These are phyloP conservation scores for Colletotrichum aenigma DNA, from an alignment of 2,329 filamentous ascomycete species.

Conservation along the genomic window DNA sequence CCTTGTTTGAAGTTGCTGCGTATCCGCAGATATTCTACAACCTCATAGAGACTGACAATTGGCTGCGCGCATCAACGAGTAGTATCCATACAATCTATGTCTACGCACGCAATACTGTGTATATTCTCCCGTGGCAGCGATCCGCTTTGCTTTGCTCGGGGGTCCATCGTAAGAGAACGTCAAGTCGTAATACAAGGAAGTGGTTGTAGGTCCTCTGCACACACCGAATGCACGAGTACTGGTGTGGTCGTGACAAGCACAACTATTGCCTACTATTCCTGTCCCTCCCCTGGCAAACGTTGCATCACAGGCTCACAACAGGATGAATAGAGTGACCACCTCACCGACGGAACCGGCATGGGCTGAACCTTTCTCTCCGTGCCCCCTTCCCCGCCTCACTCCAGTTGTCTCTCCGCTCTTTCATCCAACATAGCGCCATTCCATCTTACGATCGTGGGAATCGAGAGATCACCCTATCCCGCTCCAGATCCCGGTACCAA, in stretches of 20 bases:
- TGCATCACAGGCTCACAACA: not conserved
- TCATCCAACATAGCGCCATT: not conserved
- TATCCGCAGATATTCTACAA: not conserved
- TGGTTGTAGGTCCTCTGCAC: not conserved
- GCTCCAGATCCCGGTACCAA: not conserved
- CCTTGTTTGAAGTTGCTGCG: not conserved
- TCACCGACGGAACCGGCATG: not conserved
- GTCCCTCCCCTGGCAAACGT: not conserved
- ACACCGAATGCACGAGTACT: not conserved
- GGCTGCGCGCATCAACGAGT: not conserved
- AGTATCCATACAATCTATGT: not conserved
- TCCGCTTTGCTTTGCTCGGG: not conserved
- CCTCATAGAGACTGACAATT: not conserved
- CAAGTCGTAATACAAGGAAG: not conserved
- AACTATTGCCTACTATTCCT: not conserved
- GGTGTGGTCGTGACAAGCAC: not conserved
- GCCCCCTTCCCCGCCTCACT: not conserved
- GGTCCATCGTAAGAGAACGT: not conserved
- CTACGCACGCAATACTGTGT: not conserved
- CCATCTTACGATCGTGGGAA: not conserved
- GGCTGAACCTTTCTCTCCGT: not conserved
- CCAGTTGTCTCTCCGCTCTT: not conserved
- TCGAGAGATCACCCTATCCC: not conserved
- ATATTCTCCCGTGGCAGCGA: not conserved
- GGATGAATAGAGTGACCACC: not conserved